Evolutionary conservation across 805 yeast species (phyloP).

Genomic region (Candida peoriensis): DNA sequence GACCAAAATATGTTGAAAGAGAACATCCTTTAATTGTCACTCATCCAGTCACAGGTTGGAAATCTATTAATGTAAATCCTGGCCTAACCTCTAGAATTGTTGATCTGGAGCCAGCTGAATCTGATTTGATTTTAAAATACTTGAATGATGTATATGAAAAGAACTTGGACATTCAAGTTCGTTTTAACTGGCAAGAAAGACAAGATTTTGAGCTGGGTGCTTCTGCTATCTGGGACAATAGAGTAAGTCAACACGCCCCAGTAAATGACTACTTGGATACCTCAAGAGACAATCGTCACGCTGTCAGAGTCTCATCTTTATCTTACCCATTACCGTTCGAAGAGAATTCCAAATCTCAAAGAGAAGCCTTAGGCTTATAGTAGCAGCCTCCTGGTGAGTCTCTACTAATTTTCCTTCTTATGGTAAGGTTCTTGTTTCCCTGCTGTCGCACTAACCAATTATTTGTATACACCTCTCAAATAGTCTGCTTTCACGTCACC

Average conservation of each 20-base stretch:
- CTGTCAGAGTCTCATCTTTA: slow-evolving; percentile 40
- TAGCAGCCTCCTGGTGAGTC: too few species aligned
- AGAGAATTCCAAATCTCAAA: slow-evolving; percentile 40
- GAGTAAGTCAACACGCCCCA: slow-evolving; percentile 49
- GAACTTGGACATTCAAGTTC: slow-evolving; percentile 50
- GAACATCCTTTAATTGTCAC: slow-evolving; percentile 56
- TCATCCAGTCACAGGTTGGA: slow-evolving; percentile 62
- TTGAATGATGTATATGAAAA: slow-evolving; percentile 39
- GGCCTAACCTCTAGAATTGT: slow-evolving; percentile 42
- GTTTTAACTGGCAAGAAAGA: slow-evolving; percentile 43
- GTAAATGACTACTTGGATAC: slow-evolving; percentile 35
- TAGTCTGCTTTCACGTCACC: too few species aligned
- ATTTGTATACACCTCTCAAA: too few species aligned
- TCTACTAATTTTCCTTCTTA: too few species aligned
- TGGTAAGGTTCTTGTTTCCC: too few species aligned
- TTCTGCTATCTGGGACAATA: slow-evolving; percentile 57
- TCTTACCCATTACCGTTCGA: slow-evolving; percentile 44
- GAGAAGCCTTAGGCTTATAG: slow-evolving; percentile 50
- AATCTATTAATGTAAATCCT: slow-evolving; percentile 47
- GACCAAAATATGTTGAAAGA: slow-evolving; percentile 42
- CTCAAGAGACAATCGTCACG: slow-evolving; percentile 30
- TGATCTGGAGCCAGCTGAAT: slow-evolving; percentile 46
- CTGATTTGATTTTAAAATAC: slow-evolving; percentile 39
- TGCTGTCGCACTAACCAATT: too few species aligned
- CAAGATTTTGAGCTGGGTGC: slow-evolving; percentile 35